Conservation (phyloP, 2,329 filamentous ascomycete genomes). For the Nigrograna mackinnonii region DNA sequence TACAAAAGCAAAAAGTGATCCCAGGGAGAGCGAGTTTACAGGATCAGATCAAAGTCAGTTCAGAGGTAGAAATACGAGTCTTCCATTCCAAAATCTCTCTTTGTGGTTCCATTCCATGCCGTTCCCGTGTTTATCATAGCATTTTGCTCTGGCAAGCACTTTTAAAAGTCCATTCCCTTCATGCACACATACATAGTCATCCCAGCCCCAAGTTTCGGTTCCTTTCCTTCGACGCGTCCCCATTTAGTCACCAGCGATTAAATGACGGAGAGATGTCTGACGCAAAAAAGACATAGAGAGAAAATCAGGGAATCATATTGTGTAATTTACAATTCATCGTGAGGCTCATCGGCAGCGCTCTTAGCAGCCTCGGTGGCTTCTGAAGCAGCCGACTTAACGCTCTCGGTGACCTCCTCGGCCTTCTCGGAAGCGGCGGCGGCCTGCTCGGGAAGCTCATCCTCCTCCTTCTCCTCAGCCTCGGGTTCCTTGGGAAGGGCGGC, state of each 20-base stretch:
- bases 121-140: no score
- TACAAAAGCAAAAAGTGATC: background rate
- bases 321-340: constrained; percentile 75
- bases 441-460: constrained; percentile 51
- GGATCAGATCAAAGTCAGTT: background rate
- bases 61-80: background rate
- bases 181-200: background rate
- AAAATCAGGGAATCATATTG: constrained; percentile 7
- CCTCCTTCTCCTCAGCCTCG: constrained; percentile 53
- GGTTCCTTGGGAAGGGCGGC: constrained; percentile 62
- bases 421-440: constrained; percentile 46
- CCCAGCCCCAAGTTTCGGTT: background rate
- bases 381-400: constrained; percentile 44
- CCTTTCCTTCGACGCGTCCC: background rate
- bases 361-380: constrained; percentile 41
- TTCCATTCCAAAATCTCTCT: no score
- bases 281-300: background rate
- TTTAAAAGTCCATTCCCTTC: no score
- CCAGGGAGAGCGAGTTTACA: background rate
- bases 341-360: constrained; percentile 43
- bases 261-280: background rate
- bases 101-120: no score
- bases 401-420: constrained; percentile 44
- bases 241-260: background rate
- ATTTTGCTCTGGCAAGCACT: no score